A percentile compares a stretch with the other conserved stretches of the same genome.
Evolutionary conservation across 1,139 yeast species (phyloP).

Genomic region (Nakaseomyces delphensis): DNA sequence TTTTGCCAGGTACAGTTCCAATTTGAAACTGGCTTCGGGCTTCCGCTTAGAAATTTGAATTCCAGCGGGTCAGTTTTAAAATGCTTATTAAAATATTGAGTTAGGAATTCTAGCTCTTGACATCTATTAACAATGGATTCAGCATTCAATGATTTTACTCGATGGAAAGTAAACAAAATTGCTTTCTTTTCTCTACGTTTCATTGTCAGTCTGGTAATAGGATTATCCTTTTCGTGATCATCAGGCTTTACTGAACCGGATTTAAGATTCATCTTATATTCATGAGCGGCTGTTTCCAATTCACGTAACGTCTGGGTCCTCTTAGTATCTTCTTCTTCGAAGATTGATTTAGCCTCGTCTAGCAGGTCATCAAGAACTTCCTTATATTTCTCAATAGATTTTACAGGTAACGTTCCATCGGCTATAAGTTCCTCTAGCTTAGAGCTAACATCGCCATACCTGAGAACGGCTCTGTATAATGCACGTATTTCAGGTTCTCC

Average conservation of each 20-base stretch:
- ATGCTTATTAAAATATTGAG: slow-evolving; percentile 31
- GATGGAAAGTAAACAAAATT: slow-evolving; percentile 77
- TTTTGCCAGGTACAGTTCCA: slow-evolving; percentile 88
- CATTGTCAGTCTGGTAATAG: slow-evolving; percentile 42
- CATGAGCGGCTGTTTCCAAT: slow-evolving; percentile 54
- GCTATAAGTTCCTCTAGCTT: slow-evolving; percentile 82
- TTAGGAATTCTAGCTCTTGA: slow-evolving; percentile 62
- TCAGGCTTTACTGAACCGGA: slow-evolving; percentile 35
- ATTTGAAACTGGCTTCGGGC: slow-evolving; percentile 75
- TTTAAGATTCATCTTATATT: slow-evolving; percentile 41
- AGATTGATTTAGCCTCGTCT: slow-evolving; percentile 51
- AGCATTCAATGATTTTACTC: slow-evolving; percentile 85
- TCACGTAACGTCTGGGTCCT: slow-evolving; percentile 48
- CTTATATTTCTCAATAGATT: slow-evolving; percentile 74
- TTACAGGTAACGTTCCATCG: slow-evolving; percentile 75
- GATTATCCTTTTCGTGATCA: slow-evolving; percentile 28
- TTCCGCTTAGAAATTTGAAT: slow-evolving; percentile 45
- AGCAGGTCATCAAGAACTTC: slow-evolving; percentile 67
- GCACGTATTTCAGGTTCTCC: slow-evolving; percentile 85
- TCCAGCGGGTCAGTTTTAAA: slow-evolving; percentile 43
- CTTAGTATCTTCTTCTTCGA: slow-evolving; percentile 58
- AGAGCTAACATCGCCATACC: slow-evolving; percentile 72
- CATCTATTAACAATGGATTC: slow-evolving; percentile 80
- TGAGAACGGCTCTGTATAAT: slow-evolving; percentile 71
- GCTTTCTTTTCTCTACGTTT: slow-evolving; percentile 80